Evolutionary conservation across 192 early-diverging fungal species (phyloP).

Genomic region (Diversispora epigaea): DNA sequence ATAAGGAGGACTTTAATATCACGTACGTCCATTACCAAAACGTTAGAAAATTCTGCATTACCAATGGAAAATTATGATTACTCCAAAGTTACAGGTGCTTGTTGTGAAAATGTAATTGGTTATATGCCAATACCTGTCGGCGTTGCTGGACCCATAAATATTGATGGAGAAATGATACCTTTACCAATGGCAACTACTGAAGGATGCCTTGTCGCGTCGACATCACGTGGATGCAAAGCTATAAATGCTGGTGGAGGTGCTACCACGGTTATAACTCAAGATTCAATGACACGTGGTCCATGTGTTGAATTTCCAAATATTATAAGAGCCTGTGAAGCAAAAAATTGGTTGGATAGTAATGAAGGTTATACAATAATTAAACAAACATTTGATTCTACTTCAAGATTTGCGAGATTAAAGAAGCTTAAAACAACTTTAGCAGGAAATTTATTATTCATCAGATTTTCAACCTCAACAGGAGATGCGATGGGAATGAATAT

Average conservation of each 20-base stretch:
- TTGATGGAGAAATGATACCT: slow-evolving; percentile 79
- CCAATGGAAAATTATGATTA: slow-evolving; percentile 90
- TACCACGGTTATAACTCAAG: slow-evolving; percentile 69
- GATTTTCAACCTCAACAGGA: slow-evolving; percentile 87
- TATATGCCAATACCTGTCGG: slow-evolving; percentile 91
- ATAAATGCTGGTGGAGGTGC: slow-evolving; percentile 86
- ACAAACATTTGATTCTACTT: slow-evolving; percentile 81
- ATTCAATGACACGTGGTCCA: slow-evolving; percentile 93
- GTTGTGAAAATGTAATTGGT: slow-evolving; percentile 96
- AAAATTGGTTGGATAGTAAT: slow-evolving; percentile 73
- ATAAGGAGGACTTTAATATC: slow-evolving; percentile 79
- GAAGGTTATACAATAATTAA: slow-evolving; percentile 64
- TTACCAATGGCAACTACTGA: slow-evolving; percentile 97
- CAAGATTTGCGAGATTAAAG: slow-evolving; percentile 83
- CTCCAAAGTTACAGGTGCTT: slow-evolving; percentile 81
- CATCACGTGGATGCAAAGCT: slow-evolving; percentile 92
- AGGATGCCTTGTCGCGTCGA: slow-evolving; percentile 85
- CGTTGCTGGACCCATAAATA: slow-evolving; percentile 82
- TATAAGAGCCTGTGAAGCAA: slow-evolving; percentile 61
- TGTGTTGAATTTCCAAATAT: slow-evolving; percentile 83
- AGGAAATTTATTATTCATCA: slow-evolving; percentile 80
- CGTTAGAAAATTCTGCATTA: slow-evolving; percentile 63
- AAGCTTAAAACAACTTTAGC: slow-evolving; percentile 80
- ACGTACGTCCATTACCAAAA: slow-evolving; percentile 61
- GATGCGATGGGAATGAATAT: slow-evolving; percentile 99